phyloP scores from a whole-genome alignment of 768 basidiomycete genomes.

The Auricularia sp. region DNA sequence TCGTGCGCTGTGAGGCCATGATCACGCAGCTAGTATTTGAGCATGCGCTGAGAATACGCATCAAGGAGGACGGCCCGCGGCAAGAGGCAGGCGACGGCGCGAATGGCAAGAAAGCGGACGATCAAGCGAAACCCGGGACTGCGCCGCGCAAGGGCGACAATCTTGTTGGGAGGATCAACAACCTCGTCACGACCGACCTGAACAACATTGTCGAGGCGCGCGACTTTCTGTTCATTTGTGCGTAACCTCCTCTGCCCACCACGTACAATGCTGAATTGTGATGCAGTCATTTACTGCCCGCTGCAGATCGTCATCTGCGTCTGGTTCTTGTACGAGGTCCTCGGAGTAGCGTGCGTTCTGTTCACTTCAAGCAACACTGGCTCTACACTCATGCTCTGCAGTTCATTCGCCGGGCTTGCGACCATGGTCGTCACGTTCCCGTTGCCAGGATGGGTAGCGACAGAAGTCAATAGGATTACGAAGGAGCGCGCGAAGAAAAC shows the following conservation, averaged over 20 bases:
- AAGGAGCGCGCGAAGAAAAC: constrained; percentile 38
- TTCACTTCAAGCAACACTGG: background rate
- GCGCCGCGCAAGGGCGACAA: constrained; percentile 23
- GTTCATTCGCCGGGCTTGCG: constrained; percentile 49
- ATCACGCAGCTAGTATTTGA: constrained; percentile 68
- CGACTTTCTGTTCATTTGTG: constrained; percentile 23
- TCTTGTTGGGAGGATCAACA: constrained; percentile 67
- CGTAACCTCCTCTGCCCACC: background rate
- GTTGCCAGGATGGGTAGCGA: constrained; percentile 47
- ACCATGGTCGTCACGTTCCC: constrained; percentile 45
- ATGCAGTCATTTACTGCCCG: constrained; percentile 6
- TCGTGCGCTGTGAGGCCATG: constrained; percentile 43
- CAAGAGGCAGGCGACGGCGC: no score
- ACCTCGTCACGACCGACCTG: constrained; percentile 60
- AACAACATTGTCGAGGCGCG: constrained; percentile 28
- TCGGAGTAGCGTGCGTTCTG: constrained; percentile 17
- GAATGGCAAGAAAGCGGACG: no score
- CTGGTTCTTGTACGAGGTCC: constrained; percentile 21
- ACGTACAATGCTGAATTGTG: background rate
- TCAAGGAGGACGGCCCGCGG: no score
- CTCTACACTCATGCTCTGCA: constrained; percentile 6
- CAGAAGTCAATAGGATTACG: constrained; percentile 40
- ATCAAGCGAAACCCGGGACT: background rate
- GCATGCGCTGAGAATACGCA: constrained; percentile 73
- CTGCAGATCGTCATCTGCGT: constrained; percentile 27